Evolutionary conservation across 495 filamentous ascomycete species (phyloP).

Genomic region (Penicillium cosmopolitanum): DNA sequence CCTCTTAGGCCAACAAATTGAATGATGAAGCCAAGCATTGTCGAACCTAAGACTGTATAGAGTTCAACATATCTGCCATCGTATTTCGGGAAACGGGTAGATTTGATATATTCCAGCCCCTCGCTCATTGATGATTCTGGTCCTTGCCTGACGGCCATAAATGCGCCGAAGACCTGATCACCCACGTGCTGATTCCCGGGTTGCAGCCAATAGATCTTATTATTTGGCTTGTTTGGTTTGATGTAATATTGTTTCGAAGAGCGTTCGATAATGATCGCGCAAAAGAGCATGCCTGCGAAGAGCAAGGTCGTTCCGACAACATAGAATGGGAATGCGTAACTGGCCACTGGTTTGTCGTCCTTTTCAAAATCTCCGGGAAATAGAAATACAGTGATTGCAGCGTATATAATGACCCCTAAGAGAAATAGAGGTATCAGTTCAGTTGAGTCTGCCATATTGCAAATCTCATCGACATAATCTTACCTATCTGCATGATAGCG

Average conservation of each 20-base stretch:
- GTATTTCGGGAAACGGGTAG: constrained; percentile 24
- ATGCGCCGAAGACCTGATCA: constrained; percentile 45
- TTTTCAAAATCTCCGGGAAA: constrained; percentile 36
- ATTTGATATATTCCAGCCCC: constrained; percentile 39
- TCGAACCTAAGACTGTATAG: constrained; percentile 31
- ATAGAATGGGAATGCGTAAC: constrained; percentile 47
- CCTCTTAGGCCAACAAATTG: constrained; percentile 57
- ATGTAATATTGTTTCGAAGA: constrained; percentile 38
- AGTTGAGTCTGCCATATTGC: neutral
- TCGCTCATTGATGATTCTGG: constrained; percentile 16
- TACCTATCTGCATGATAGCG: constrained; percentile 36
- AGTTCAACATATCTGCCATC: constrained; percentile 8
- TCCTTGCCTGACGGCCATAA: constrained; percentile 36
- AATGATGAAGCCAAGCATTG: constrained; percentile 50
- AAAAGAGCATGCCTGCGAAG: constrained; percentile 45
- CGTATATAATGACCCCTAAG: constrained; percentile 37
- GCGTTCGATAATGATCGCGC: constrained; percentile 44
- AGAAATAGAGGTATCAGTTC: neutral
- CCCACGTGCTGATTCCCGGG: constrained; percentile 45
- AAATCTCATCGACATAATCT: constrained; percentile 2
- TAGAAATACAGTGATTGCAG: constrained; percentile 38
- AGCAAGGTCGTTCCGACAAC: constrained; percentile 39
- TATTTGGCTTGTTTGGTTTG: constrained; percentile 27
- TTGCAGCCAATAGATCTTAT: constrained; percentile 49
- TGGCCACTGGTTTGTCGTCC: constrained; percentile 30